Percentiles rank a stretch among this genome's conserved stretches.
phyloP scores from a whole-genome alignment of 2,329 filamentous ascomycete genomes.

The Cladorrhinum sp. region DNA sequence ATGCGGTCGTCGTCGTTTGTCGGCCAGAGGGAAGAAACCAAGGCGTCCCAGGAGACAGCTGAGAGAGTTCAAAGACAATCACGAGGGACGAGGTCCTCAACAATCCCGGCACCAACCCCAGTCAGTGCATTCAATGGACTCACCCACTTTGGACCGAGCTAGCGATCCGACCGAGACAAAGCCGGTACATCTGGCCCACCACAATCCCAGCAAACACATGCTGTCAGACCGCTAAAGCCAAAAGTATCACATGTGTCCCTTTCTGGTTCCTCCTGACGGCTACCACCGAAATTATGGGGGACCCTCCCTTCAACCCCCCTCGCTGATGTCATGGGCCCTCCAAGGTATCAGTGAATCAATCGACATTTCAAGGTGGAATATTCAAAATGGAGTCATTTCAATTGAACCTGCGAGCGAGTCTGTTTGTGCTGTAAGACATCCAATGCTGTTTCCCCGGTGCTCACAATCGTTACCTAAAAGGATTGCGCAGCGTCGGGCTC shows the following conservation, averaged over 20 bases:
- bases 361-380: neutral
- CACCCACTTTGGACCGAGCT: slow-evolving; percentile 24
- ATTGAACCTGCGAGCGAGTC: neutral
- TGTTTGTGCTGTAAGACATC: neutral
- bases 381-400: neutral
- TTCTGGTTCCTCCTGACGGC: slow-evolving; percentile 3
- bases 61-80: slow-evolving; percentile 21
- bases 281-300: slow-evolving; percentile 13
- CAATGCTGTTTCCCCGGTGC: neutral
- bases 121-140: slow-evolving; percentile 16
- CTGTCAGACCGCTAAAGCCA: neutral
- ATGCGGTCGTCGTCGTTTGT: no score
- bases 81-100: slow-evolving; percentile 25
- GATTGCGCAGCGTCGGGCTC: neutral
- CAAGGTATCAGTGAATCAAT: neutral
- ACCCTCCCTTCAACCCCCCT: slow-evolving; percentile 19
- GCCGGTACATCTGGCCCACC: slow-evolving; percentile 16
- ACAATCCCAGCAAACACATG: neutral
- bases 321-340: slow-evolving; percentile 27
- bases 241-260: slow-evolving; percentile 17
- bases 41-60: neutral
- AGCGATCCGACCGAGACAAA: slow-evolving; percentile 12
- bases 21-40: neutral
- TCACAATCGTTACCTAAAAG: neutral
- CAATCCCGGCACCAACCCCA: slow-evolving; percentile 20